Percentiles rank a stretch among this genome's conserved stretches.
phyloP scores from a whole-genome alignment of 1,139 yeast genomes.

The Sugiyamaella japonica region DNA sequence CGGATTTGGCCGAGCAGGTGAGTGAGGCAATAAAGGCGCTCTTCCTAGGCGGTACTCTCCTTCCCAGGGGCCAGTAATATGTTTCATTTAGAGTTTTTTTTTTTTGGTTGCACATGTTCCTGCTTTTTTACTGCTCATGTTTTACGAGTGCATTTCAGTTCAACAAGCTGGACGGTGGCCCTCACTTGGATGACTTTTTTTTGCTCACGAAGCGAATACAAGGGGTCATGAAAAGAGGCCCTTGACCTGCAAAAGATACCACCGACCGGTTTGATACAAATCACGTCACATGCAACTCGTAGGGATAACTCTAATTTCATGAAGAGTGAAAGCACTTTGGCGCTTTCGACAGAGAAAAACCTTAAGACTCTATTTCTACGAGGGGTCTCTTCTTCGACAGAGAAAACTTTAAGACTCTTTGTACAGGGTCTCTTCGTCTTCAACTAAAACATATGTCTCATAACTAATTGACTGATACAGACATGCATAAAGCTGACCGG shows the following conservation, averaged over 20 bases:
- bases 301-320: background rate
- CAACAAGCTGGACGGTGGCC: background rate
- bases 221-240: background rate
- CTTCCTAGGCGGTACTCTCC: background rate
- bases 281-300: too few relatives aligned
- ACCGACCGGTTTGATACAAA: too few relatives aligned
- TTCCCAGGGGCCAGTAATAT: background rate
- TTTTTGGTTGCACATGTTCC: too few relatives aligned
- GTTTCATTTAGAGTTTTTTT: background rate
- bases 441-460: slow-evolving; percentile 3
- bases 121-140: too few relatives aligned
- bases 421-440: background rate
- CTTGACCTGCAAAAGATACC: too few relatives aligned
- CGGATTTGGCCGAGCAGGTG: slow-evolving; percentile 46
- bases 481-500: slow-evolving; percentile 8
- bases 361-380: too few relatives aligned
- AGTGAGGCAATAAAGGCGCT: background rate
- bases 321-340: background rate
- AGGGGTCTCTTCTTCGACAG: too few relatives aligned
- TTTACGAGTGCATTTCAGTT: too few relatives aligned
- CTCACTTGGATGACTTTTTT: background rate
- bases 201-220: background rate
- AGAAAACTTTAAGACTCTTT: too few relatives aligned
- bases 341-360: slow-evolving; percentile 1
- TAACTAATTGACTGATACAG: slow-evolving; percentile 10